Evolutionary conservation across 2,329 filamentous ascomycete species (phyloP).

Genomic region (Drechslerella dactyloides): DNA sequence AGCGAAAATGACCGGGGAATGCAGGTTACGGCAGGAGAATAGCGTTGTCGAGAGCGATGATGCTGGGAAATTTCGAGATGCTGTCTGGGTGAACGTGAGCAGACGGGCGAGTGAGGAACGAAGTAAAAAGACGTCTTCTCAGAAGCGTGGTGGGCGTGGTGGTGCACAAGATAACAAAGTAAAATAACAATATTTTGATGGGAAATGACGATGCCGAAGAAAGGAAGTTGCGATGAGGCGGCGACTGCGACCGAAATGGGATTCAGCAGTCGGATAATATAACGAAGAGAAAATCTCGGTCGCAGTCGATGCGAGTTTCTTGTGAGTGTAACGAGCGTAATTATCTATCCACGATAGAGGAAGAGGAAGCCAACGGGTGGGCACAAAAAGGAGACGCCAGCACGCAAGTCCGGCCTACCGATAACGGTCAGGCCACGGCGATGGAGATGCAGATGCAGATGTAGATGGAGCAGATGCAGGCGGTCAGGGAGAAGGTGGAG

Average conservation of each 20-base stretch:
- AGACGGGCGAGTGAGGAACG: neutral
- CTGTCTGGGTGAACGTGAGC: neutral
- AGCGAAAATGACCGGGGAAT: neutral
- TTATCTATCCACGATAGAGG: neutral
- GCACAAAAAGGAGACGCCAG: neutral
- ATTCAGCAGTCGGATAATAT: neutral
- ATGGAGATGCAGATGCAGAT: slow-evolving; percentile 1
- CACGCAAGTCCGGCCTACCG: neutral
- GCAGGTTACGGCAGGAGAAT: neutral
- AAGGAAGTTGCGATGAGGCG: slow-evolving; percentile 9
- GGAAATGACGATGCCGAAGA: slow-evolving; percentile 7
- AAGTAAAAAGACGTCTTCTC: slow-evolving; percentile 27
- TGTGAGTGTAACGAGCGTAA: neutral
- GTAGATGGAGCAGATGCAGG: neutral
- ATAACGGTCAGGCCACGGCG: slow-evolving; percentile 4
- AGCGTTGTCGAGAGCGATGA: neutral
- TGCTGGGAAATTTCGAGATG: neutral
- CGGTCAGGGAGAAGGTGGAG: neutral
- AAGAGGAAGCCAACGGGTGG: neutral
- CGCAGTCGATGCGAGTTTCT: slow-evolving; percentile 5
- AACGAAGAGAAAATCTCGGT: slow-evolving; percentile 1
- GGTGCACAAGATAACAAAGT: neutral
- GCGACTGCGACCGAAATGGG: neutral
- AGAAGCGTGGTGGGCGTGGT: slow-evolving; percentile 8
- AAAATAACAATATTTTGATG: neutral